phyloP scores from a whole-genome alignment of 345 rosid species.

The Eucalyptus cloeziana region DNA sequence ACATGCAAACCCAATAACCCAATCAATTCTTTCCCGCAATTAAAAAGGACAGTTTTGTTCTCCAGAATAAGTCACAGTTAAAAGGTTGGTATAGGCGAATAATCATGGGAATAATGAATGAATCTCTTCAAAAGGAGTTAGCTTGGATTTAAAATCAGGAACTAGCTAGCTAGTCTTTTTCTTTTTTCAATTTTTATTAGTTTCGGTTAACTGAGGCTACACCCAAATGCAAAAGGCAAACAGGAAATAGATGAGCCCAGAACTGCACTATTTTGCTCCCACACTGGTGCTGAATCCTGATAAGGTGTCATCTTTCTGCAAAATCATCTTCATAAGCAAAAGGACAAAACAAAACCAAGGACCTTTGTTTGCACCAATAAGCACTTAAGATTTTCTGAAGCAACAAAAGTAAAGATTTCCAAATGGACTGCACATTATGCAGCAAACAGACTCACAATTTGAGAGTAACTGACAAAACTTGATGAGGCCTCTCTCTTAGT shows the following conservation, averaged over 20 bases:
- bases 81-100: not conserved
- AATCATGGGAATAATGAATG: not conserved
- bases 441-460: not conserved
- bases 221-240: not conserved
- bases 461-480: not conserved
- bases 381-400: not conserved
- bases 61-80: not conserved
- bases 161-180: not conserved
- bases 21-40: not conserved
- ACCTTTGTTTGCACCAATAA: conserved; percentile 2
- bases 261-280: conserved; percentile 7
- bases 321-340: not conserved
- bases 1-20: not conserved
- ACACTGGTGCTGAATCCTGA: not conserved
- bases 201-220: not conserved
- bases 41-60: not conserved
- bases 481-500: not conserved
- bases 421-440: not conserved
- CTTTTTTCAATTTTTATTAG: too few species aligned
- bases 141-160: not conserved
- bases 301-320: conserved; percentile 7
- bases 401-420: not conserved
- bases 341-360: not conserved
- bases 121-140: not conserved
- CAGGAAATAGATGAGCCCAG: not conserved